A percentile compares a stretch with the other conserved stretches of the same genome.
phyloP scores from a whole-genome alignment of 2,329 filamentous ascomycete species.

The Talaromyces sp. region DNA sequence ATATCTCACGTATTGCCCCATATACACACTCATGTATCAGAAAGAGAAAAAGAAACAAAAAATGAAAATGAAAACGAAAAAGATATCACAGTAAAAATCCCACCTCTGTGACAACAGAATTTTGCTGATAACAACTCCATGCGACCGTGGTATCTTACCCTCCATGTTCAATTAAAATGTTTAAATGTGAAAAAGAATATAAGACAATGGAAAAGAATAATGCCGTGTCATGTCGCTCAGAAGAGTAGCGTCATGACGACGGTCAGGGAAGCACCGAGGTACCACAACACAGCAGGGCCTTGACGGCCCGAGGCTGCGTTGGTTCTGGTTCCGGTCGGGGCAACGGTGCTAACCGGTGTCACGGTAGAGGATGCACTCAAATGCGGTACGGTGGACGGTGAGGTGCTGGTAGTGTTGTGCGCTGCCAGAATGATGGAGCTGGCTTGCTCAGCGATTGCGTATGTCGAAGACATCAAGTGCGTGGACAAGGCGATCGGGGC shows the following conservation, averaged over 20 bases:
- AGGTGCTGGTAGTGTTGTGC: slow-evolving; percentile 13
- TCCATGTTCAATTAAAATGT: background rate
- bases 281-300: background rate
- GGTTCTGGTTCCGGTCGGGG: background rate
- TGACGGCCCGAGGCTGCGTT: background rate
- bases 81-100: background rate
- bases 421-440: slow-evolving; percentile 22
- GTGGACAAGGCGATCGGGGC: slow-evolving; percentile 25
- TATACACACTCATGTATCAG: background rate
- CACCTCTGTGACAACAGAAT: background rate
- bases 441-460: slow-evolving; percentile 28
- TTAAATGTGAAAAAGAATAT: background rate
- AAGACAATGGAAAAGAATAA: background rate
- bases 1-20: background rate
- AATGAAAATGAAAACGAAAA: background rate
- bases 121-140: background rate
- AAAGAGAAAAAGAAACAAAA: background rate
- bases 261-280: background rate
- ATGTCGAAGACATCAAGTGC: slow-evolving; percentile 31
- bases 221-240: background rate
- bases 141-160: background rate
- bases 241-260: background rate
- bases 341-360: background rate
- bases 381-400: background rate
- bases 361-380: background rate